Evolutionary conservation across 495 filamentous ascomycete species (phyloP).

Genomic region (Penicillium lividum): DNA sequence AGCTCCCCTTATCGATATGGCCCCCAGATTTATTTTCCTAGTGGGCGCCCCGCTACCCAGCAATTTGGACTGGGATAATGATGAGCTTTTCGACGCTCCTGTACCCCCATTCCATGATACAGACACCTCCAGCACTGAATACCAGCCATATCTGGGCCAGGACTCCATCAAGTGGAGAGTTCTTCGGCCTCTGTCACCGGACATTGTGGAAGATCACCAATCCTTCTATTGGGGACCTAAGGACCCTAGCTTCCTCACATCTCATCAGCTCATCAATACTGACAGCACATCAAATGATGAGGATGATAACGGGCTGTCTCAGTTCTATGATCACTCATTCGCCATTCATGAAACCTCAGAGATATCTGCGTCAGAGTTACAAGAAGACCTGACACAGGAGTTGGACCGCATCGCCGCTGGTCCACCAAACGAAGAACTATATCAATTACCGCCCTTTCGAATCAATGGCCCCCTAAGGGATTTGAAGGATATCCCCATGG

Average conservation of each 20-base stretch:
- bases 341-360: constrained; percentile 56
- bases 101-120: constrained; percentile 49
- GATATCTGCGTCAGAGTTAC: constrained; percentile 24
- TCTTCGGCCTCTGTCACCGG: constrained; percentile 23
- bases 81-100: constrained; percentile 48
- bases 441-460: constrained; percentile 15
- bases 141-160: constrained; percentile 11
- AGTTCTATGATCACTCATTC: constrained; percentile 76
- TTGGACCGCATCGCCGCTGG: constrained; percentile 27
- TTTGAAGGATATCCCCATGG: constrained; percentile 69
- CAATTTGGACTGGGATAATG: constrained; percentile 57
- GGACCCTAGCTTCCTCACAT: constrained; percentile 52
- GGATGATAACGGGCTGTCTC: constrained; percentile 49
- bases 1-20: neutral
- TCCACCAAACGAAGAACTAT: constrained; percentile 18
- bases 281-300: constrained; percentile 16
- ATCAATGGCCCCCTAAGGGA: constrained; percentile 52
- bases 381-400: constrained; percentile 26
- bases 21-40: constrained; percentile 54
- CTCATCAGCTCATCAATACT: constrained; percentile 37
- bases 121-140: constrained; percentile 11
- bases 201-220: constrained; percentile 10
- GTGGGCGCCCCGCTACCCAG: constrained; percentile 60
- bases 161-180: constrained; percentile 43
- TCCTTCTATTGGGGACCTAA: constrained; percentile 20